Base-by-base conservation (phyloP, 2,329 filamentous ascomycete genomes). In the Penicillium sp. region DNA sequence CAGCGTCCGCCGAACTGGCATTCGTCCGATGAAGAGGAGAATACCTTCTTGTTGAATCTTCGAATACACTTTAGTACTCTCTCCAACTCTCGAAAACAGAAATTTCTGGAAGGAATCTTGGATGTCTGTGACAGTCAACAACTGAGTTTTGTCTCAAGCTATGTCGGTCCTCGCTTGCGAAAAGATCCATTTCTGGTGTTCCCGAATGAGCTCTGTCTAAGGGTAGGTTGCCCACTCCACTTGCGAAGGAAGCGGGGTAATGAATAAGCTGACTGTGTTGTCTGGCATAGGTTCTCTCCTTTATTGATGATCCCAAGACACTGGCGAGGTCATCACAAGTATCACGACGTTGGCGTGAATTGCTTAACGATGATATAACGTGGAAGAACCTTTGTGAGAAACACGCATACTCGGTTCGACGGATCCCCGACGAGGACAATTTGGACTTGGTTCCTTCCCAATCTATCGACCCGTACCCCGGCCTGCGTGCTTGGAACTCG, bases 321-420 rank as follows among this genome's bases (percentile, higher is more conserved):
- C 74, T 98, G 31, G 90, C 89, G 26, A 78, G 92, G 60, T 85
- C 92, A 35, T 95, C 90, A 4, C 90, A 96, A 62, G 92, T 98
- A n/a, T 98, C 92, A 37, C 81, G 81, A 48, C 78, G 89, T 61
- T 98, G 92, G 92, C 79, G 86, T 47, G 89, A 95, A 64, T 74
- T 98, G 6, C 74, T 98, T 33, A 90, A 84, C 59, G 92, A 98
- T 62, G 92, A 98, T 63, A 89, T 95, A 67, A 94, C 92, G 1
- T 98, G 92, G 92, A 95, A 95, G 70, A 87, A 92, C 45, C 75
- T 98, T 13, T 96, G 90, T 61, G 87, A 93, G 49, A 95, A 95
- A 66, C 90, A 95, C 62, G 88, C 92, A 45, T 98, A 95, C 63
- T 87, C 90, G 42, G 95, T 94, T 62, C 79, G 76, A 32, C 65